Percentiles rank a stretch among this genome's conserved stretches.
Conservation (phyloP, 306 rosid species). For the Castanea crenata region DNA sequence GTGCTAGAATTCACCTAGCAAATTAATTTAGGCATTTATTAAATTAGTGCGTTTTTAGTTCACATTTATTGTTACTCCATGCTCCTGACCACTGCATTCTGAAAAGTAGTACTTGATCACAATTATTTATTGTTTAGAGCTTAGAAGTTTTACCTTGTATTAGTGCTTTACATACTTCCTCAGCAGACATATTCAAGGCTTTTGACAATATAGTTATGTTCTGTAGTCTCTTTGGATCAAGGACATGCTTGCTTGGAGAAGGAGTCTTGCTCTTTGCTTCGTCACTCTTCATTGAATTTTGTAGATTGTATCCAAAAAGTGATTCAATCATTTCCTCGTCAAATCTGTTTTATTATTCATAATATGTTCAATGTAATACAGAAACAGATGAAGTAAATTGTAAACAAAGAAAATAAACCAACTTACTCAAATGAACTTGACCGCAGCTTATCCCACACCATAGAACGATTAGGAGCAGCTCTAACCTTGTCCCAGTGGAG, state of each 20-base stretch:
- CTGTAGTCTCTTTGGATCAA: constrained; percentile 95
- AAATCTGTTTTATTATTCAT: constrained; percentile 56
- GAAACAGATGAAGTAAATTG: background rate
- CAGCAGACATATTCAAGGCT: constrained; percentile 74
- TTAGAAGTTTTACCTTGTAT: constrained; percentile 66
- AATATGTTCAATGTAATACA: constrained; percentile 1
- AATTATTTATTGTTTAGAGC: background rate
- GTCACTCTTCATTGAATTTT: constrained; percentile 64
- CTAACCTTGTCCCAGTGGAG: constrained; percentile 99
- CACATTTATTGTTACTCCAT: background rate
- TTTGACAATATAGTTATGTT: constrained; percentile 92
- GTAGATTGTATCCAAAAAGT: constrained; percentile 90
- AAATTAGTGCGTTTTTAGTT: background rate
- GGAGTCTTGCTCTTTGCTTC: constrained; percentile 85
- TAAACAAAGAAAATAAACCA: background rate
- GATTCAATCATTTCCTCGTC: constrained; percentile 99
- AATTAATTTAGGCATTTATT: background rate
- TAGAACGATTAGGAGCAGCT: constrained; percentile 84
- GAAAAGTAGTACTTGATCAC: background rate
- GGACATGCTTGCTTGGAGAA: constrained; percentile 89
- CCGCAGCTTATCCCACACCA: constrained; percentile 95
- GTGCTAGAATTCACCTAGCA: background rate
- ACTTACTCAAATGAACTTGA: constrained; percentile 97
- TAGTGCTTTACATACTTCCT: constrained; percentile 72
- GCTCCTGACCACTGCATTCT: background rate